Evolutionary conservation across 768 basidiomycete species (phyloP).

Genomic region (Rhodotorula kratochvilovae): DNA sequence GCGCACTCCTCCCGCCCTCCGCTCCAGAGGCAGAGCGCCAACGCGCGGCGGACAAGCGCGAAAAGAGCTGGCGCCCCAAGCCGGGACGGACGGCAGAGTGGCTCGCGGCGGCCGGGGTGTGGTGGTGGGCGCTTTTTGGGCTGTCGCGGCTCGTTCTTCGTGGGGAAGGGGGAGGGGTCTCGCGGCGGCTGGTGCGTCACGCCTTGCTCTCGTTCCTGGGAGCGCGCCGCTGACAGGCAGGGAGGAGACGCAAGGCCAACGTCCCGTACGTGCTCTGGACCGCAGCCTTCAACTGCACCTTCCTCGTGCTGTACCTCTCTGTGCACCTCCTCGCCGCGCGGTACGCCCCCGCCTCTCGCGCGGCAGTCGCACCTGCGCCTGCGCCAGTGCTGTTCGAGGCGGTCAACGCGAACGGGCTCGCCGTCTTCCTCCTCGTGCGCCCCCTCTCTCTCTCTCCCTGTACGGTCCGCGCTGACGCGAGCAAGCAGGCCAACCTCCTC

Average conservation of each 20-base stretch:
- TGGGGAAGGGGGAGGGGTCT: slow-evolving; percentile 50
- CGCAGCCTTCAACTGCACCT: slow-evolving; percentile 78
- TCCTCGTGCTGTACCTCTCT: slow-evolving; percentile 72
- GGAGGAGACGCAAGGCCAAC: no score
- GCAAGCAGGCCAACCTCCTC: slow-evolving; percentile 69
- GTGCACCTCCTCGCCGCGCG: slow-evolving; percentile 63
- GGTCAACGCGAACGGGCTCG: slow-evolving; percentile 73
- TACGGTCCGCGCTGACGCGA: not conserved
- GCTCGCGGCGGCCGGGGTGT: slow-evolving; percentile 65
- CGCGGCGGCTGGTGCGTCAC: slow-evolving; percentile 61
- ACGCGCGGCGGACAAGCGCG: no score
- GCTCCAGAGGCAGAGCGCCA: no score
- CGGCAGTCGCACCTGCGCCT: slow-evolving; percentile 44
- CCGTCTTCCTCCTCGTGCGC: slow-evolving; percentile 73
- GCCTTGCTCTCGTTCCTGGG: no score
- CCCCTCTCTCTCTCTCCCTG: slow-evolving; percentile 26
- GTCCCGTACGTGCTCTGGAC: slow-evolving; percentile 84
- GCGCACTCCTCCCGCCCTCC: not conserved
- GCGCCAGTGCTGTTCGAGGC: slow-evolving; percentile 62
- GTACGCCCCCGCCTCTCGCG: slow-evolving; percentile 56
- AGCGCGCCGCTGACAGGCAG: not conserved
- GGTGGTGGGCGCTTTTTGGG: slow-evolving; percentile 65
- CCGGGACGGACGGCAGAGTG: slow-evolving; percentile 67
- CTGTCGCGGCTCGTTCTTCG: slow-evolving; percentile 46
- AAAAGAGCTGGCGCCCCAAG: slow-evolving; percentile 19